Evolutionary conservation across 176 grass and related monocot species (phyloP).

Genomic region (Eleusine indica): DNA sequence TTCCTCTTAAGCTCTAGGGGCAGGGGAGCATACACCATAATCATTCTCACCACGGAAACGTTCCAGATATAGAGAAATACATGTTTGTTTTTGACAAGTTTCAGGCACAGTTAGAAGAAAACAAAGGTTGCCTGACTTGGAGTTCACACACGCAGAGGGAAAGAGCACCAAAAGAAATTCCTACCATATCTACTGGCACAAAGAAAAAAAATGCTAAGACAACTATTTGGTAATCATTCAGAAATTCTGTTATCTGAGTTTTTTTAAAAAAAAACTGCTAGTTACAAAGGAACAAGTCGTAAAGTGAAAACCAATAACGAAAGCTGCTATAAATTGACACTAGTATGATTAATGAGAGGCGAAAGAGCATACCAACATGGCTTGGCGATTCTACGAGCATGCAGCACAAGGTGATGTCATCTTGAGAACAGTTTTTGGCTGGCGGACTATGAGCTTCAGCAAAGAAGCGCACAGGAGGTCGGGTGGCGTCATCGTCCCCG

Average conservation of each 20-base stretch:
- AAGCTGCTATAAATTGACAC: not conserved
- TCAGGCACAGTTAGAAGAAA: no score
- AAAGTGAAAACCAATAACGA: not conserved
- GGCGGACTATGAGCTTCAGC: slow-evolving; percentile 8
- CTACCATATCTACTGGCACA: no score
- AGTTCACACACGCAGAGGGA: not conserved
- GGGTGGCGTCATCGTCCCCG: not conserved
- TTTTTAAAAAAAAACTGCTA: no score
- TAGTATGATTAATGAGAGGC: not conserved
- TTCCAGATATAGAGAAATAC: no score
- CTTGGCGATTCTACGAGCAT: not conserved
- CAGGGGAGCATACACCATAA: no score
- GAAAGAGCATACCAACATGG: slow-evolving; percentile 27
- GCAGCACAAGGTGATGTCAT: slow-evolving; percentile 34
- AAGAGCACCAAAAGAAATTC: no score
- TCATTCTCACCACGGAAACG: no score
- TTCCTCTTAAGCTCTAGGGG: no score
- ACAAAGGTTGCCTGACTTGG: not conserved
- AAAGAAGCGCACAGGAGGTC: slow-evolving; percentile 22
- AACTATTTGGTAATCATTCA: no score
- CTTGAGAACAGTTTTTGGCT: not conserved
- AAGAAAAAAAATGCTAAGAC: no score
- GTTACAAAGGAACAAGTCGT: not conserved
- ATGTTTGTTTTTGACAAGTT: no score
- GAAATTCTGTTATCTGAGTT: no score